A percentile compares a stretch with the other conserved stretches of the same genome.
phyloP scores from a whole-genome alignment of 2,329 filamentous ascomycete species.

The Anthostomella pinea region DNA sequence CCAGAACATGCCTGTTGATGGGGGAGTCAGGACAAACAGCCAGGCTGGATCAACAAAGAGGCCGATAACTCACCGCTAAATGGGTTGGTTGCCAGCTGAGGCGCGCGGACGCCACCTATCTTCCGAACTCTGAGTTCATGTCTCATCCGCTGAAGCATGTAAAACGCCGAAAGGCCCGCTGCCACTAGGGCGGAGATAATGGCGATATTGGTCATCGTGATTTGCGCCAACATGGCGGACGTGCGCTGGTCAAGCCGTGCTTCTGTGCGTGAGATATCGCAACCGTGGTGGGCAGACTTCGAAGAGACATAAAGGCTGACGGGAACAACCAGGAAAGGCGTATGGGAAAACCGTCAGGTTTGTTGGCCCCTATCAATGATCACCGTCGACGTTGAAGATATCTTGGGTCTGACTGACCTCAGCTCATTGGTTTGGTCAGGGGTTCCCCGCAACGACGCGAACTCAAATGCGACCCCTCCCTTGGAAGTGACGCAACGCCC shows the following conservation, averaged over 20 bases:
- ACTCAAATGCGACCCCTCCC: neutral
- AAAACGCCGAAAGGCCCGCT: slow-evolving; percentile 8
- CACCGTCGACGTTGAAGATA: too few species aligned
- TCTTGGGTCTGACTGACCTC: neutral
- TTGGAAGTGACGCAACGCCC: neutral
- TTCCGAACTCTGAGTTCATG: slow-evolving; percentile 29
- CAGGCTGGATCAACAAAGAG: neutral
- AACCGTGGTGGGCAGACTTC: too few species aligned
- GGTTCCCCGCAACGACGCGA: neutral
- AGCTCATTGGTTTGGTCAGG: neutral
- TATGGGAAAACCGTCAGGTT: neutral
- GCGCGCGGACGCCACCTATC: slow-evolving; percentile 33
- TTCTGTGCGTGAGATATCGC: too few species aligned
- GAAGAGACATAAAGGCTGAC: too few species aligned
- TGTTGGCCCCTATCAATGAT: neutral
- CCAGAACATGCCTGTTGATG: slow-evolving; percentile 17
- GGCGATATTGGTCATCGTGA: slow-evolving; percentile 9
- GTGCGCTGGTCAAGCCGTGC: too few species aligned
- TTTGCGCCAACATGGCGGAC: slow-evolving; percentile 12
- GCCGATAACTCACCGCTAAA: slow-evolving; percentile 28
- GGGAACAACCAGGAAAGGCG: neutral
- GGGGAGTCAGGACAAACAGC: slow-evolving; percentile 6
- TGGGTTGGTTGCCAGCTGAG: slow-evolving; percentile 33
- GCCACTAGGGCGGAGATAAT: slow-evolving; percentile 2
- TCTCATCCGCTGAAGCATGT: slow-evolving; percentile 14